phyloP scores from a whole-genome alignment of 2,329 filamentous ascomycete genomes.

The Aspergillus vadensis region DNA sequence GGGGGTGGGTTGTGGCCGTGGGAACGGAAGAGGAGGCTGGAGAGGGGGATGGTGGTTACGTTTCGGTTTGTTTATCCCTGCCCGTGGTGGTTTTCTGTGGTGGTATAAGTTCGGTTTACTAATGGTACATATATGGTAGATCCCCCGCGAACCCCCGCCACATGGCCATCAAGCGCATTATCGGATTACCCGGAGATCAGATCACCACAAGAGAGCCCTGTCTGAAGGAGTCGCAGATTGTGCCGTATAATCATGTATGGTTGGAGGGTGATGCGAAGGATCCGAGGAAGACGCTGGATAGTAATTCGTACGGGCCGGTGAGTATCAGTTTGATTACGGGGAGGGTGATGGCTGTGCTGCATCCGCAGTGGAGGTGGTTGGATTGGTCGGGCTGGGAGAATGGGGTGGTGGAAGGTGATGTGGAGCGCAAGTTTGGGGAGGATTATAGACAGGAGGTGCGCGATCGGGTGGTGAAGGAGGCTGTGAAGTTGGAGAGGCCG shows the following conservation, averaged over 20 bases:
- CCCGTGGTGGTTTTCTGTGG: not conserved
- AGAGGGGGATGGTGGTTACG: slow-evolving; percentile 74
- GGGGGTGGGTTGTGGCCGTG: slow-evolving; percentile 57
- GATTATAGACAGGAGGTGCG: slow-evolving; percentile 39
- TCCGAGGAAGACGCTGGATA: slow-evolving; percentile 72
- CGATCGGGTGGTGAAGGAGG: slow-evolving; percentile 40
- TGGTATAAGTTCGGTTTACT: not conserved
- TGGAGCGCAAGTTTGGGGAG: slow-evolving; percentile 25
- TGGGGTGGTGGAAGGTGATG: slow-evolving; percentile 28
- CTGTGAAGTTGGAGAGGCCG: slow-evolving; percentile 38
- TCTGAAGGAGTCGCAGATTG: slow-evolving; percentile 53
- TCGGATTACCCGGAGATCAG: slow-evolving; percentile 77
- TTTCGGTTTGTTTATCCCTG: slow-evolving; percentile 46
- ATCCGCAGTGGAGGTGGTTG: slow-evolving; percentile 54
- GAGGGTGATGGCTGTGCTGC: slow-evolving; percentile 70
- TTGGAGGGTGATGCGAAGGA: slow-evolving; percentile 81
- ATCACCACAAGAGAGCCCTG: slow-evolving; percentile 68
- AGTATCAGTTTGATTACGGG: slow-evolving; percentile 75
- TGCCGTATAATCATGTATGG: slow-evolving; percentile 89
- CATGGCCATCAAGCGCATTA: slow-evolving; percentile 76
- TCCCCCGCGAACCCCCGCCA: slow-evolving; percentile 71
- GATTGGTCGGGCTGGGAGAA: slow-evolving; percentile 43
- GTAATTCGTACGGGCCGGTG: slow-evolving; percentile 86
- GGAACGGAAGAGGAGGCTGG: slow-evolving; percentile 55
- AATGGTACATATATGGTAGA: slow-evolving; percentile 44